Conservation (phyloP, 1,139 yeast genomes). For the Taphrina flavorubra region DNA sequence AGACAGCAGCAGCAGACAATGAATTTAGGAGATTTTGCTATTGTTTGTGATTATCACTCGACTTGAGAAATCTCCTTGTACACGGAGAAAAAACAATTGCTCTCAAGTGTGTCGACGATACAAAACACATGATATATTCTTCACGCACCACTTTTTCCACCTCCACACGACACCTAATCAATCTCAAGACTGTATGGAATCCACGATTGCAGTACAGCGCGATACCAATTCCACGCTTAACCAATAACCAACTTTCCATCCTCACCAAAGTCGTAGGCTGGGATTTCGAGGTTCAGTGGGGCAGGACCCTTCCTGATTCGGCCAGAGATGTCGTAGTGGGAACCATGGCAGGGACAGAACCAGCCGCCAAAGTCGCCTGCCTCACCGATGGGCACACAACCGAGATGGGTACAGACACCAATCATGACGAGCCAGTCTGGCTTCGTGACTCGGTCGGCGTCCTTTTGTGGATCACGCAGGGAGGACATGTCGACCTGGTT, state of each 20-base stretch:
- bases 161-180: not conserved
- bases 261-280: slow-evolving; percentile 81
- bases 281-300: slow-evolving; percentile 97
- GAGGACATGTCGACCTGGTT: slow-evolving; percentile 72
- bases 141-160: not conserved
- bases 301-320: slow-evolving; percentile 99
- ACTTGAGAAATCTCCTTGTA: no score
- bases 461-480: slow-evolving; percentile 94
- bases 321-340: slow-evolving; percentile 99
- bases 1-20: no score
- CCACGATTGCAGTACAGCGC: no score
- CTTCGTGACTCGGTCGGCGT: slow-evolving; percentile 89
- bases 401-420: slow-evolving; percentile 95
- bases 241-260: slow-evolving; percentile 83
- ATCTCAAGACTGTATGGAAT: not conserved
- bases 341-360: slow-evolving; percentile 99
- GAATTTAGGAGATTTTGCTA: no score
- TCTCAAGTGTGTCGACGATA: no score
- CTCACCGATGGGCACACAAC: slow-evolving; percentile 99
- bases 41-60: no score
- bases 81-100: no score
- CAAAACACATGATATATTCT: no score
- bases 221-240: slow-evolving; percentile 52
- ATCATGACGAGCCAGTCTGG: slow-evolving; percentile 99
- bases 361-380: slow-evolving; percentile 99